Conservation (phyloP, 202 grass and related monocot species). For the Digitaria exilis region DNA sequence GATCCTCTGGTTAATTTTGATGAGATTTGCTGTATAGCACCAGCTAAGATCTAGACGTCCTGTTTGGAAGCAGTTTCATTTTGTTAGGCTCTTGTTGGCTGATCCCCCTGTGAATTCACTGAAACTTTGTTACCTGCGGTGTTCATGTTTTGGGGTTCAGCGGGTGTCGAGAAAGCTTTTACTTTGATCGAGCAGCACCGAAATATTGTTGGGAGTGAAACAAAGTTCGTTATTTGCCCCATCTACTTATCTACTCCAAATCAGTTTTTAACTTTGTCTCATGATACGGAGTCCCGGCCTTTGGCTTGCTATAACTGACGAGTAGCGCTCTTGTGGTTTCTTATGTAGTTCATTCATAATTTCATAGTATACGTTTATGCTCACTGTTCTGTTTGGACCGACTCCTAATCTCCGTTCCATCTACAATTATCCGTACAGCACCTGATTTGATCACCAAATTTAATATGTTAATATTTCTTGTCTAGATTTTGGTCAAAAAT, state of each 20-base stretch:
- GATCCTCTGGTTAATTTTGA: constrained; percentile 1
- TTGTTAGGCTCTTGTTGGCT: constrained; percentile 30
- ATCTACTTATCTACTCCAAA: not conserved
- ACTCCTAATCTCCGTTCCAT: too few relatives aligned
- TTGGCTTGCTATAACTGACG: too few relatives aligned
- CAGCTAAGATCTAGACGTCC: constrained; percentile 34
- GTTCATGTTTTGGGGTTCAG: constrained; percentile 41
- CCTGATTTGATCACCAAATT: too few relatives aligned
- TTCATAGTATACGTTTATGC: not conserved
- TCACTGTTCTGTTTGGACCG: not conserved
- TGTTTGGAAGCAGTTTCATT: constrained; percentile 35
- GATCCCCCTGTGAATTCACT: constrained; percentile 23
- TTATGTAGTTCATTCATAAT: not conserved
- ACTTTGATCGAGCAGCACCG: constrained; percentile 35
- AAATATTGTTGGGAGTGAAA: constrained; percentile 24
- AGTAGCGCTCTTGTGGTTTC: not conserved
- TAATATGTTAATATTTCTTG: too few relatives aligned
- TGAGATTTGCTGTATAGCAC: constrained; percentile 58
- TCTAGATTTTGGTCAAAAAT: too few relatives aligned
- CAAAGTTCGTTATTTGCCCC: constrained; percentile 8
- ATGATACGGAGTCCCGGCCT: not conserved
- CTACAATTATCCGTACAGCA: too few relatives aligned
- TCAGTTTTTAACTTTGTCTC: not conserved
- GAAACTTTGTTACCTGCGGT: not conserved
- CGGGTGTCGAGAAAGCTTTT: constrained; percentile 13